These are phyloP conservation scores for Rubroboletus satanas DNA, from an alignment of 768 basidiomycete species.

Conservation along the genomic window DNA sequence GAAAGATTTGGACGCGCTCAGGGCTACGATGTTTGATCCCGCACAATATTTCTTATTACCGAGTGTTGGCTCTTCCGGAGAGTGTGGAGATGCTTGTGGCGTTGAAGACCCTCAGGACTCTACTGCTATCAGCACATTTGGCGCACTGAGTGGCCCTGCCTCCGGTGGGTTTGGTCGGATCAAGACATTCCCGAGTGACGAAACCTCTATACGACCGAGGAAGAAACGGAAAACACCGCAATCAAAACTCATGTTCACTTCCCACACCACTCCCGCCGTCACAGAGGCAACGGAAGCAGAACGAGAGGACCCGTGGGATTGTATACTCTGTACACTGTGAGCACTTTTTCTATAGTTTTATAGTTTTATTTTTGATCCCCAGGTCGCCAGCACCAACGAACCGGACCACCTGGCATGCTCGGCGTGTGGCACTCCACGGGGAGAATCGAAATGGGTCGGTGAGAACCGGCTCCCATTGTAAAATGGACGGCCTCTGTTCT, in stretches of 20 bases:
- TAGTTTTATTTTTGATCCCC: slow-evolving; percentile 5
- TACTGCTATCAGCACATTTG: not conserved
- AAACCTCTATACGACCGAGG: slow-evolving; percentile 2
- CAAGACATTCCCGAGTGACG: not conserved
- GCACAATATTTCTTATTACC: slow-evolving; percentile 50
- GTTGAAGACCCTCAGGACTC: not conserved
- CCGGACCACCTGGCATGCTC: slow-evolving; percentile 55
- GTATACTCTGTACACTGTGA: slow-evolving; percentile 63
- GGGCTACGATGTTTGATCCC: slow-evolving; percentile 42
- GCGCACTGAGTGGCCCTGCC: not conserved
- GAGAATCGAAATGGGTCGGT: slow-evolving; percentile 31
- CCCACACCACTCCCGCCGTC: not conserved
- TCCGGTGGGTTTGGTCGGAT: not conserved
- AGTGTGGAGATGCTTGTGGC: not conserved
- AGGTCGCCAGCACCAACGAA: slow-evolving; percentile 45
- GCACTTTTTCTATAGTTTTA: slow-evolving; percentile 15
- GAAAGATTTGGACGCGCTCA: slow-evolving; percentile 42
- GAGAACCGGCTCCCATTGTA: not conserved
- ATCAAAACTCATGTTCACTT: slow-evolving; percentile 12
- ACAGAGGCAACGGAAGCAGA: slow-evolving; percentile 35
- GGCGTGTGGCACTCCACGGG: slow-evolving; percentile 54
- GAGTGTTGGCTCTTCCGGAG: not conserved
- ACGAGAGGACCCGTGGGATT: slow-evolving; percentile 43
- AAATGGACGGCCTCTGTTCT: not conserved
- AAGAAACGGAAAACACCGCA: slow-evolving; percentile 22